These are phyloP conservation scores for Phytopythium cucurbitacearum DNA, from an alignment of 352 stramenopile genomes.

Conservation along the genomic window DNA sequence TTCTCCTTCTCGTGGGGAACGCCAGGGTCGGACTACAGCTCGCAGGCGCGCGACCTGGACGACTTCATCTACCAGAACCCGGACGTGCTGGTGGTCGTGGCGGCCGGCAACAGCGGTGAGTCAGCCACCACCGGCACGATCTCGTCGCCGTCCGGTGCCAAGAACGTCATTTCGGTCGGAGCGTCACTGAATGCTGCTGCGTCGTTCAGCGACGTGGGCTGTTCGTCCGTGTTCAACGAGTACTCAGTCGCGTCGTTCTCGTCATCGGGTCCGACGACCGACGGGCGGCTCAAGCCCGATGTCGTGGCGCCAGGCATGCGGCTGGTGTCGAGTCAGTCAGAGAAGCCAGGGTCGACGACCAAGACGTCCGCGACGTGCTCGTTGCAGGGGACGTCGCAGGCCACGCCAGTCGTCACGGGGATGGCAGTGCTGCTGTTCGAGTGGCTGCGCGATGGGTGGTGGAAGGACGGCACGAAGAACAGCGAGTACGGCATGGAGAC, in stretches of 20 bases:
- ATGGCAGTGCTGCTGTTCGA: conserved; percentile 80
- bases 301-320: conserved; percentile 83
- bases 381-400: conserved; percentile 81
- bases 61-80: conserved; percentile 83
- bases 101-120: conserved; percentile 88
- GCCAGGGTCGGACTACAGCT: conserved; percentile 69
- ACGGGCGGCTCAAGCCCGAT: conserved; percentile 86
- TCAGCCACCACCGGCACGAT: conserved; percentile 58
- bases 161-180: conserved; percentile 83
- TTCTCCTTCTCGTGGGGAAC: conserved; percentile 87
- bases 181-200: conserved; percentile 63
- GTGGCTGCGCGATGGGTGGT: conserved; percentile 85
- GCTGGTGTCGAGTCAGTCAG: conserved; percentile 69
- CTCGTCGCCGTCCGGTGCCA: conserved; percentile 74
- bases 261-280: conserved; percentile 70
- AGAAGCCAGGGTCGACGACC: conserved; percentile 40
- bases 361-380: conserved; percentile 60
- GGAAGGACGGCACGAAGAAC: conserved; percentile 60
- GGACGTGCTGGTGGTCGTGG: conserved; percentile 81
- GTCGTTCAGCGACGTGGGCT: conserved; percentile 44
- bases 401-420: conserved; percentile 75
- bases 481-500: conserved; percentile 46
- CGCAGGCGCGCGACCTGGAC: conserved; percentile 72
- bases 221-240: conserved; percentile 65
- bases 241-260: conserved; percentile 81